These are phyloP conservation scores for Coniochaeta hoffmannii DNA, from an alignment of 2,329 filamentous ascomycete genomes.

Conservation along the genomic window DNA sequence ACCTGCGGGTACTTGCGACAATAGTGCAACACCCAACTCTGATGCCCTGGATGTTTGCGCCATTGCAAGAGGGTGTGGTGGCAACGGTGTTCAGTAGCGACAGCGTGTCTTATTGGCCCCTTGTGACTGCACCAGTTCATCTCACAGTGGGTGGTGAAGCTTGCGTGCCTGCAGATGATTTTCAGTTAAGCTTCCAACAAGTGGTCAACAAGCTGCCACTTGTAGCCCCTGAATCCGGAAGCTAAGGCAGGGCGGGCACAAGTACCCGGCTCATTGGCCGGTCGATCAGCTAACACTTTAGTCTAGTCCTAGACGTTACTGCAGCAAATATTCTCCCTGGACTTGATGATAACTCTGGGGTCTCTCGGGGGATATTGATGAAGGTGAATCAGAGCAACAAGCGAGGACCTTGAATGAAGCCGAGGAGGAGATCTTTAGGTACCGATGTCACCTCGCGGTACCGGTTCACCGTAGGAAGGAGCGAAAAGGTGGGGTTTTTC, in stretches of 20 bases:
- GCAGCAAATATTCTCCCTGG: not conserved
- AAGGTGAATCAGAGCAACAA: not conserved
- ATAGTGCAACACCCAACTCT: not conserved
- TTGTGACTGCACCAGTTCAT: not conserved
- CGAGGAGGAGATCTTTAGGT: not conserved
- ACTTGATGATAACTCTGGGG: not conserved
- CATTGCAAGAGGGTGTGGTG: not conserved
- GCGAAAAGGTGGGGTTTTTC: not conserved
- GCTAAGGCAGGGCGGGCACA: not conserved
- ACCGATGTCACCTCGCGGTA: not conserved
- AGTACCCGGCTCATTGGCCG: not conserved
- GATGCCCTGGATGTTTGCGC: not conserved
- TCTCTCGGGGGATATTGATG: not conserved
- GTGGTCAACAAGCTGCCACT: not conserved
- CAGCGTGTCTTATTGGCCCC: not conserved
- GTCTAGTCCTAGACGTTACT: not conserved
- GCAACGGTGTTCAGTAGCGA: not conserved
- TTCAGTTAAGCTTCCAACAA: not conserved
- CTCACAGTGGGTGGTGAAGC: not conserved
- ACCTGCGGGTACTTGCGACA: not conserved
- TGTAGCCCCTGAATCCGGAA: not conserved
- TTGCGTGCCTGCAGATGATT: slow-evolving; percentile 1
- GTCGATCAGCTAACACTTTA: not conserved
- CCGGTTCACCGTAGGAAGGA: not conserved
- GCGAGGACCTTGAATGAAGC: not conserved